Percentiles rank a stretch among this genome's conserved stretches.
Conservation (phyloP, 306 rosid genomes). For the Dicorynia guianensis region DNA sequence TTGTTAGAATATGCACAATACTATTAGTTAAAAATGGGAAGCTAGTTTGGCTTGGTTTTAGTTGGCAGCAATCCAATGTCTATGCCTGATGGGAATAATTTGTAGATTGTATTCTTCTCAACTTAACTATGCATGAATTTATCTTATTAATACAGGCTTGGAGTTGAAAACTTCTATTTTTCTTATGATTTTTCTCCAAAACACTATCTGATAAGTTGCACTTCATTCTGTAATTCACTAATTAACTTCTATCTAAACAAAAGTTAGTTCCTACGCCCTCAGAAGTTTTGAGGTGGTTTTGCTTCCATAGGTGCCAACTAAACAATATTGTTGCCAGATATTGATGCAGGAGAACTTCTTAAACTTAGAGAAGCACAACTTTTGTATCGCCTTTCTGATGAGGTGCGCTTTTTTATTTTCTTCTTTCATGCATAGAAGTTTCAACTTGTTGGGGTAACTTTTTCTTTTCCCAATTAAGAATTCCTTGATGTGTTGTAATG, state of each 20-base stretch:
- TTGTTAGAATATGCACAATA: too few species aligned
- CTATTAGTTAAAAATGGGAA: not conserved
- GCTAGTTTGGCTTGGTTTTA: constrained; percentile 15
- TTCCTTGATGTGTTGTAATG: constrained; percentile 35
- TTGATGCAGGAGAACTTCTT: constrained; percentile 69
- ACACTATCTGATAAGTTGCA: constrained; percentile 21
- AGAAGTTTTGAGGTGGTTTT: constrained; percentile 8
- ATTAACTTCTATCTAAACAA: not conserved
- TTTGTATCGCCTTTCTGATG: constrained; percentile 73
- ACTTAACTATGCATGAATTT: constrained; percentile 7
- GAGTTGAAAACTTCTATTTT: too few species aligned
- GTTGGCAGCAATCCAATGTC: constrained; percentile 7
- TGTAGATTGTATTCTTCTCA: not conserved
- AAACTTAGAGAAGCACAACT: constrained; percentile 77
- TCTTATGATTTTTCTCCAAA: too few species aligned
- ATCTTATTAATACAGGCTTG: not conserved
- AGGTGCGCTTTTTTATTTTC: constrained; percentile 61
- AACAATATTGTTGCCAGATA: constrained; percentile 56
- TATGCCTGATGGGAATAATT: constrained; percentile 16
- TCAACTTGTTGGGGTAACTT: constrained; percentile 23
- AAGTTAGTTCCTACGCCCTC: not conserved
- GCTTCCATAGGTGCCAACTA: constrained; percentile 38
- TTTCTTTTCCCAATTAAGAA: not conserved
- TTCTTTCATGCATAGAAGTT: constrained; percentile 13
- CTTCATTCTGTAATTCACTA: constrained; percentile 32